A percentile compares a stretch with the other conserved stretches of the same genome.
Evolutionary conservation across 148 eudicot species (phyloP).

Genomic region (Mesembryanthemum crystallinum): DNA sequence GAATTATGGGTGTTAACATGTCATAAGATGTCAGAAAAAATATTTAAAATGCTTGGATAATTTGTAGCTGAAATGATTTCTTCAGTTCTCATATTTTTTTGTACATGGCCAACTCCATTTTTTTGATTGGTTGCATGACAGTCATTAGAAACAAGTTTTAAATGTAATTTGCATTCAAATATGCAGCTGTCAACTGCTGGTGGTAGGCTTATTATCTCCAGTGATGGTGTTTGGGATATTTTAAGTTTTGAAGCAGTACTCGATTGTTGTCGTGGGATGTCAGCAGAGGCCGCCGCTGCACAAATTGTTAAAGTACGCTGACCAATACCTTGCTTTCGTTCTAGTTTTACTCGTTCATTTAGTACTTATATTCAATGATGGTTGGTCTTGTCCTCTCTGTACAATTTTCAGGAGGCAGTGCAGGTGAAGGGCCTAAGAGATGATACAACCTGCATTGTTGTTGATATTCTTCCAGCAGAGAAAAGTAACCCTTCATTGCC

Average conservation of each 20-base stretch:
- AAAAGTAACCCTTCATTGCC: constrained; percentile 57
- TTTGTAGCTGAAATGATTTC: neutral
- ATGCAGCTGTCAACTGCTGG: constrained; percentile 81
- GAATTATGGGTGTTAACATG: neutral
- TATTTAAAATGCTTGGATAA: neutral
- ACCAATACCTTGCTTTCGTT: neutral
- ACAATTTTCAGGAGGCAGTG: constrained; percentile 73
- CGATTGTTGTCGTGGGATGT: constrained; percentile 81
- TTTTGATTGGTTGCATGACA: too few species aligned
- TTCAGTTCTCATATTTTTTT: neutral
- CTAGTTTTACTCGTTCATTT: neutral
- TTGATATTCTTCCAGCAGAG: constrained; percentile 67
- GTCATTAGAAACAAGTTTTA: too few species aligned
- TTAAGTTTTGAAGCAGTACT: constrained; percentile 76
- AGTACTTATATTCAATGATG: neutral
- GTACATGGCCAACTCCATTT: neutral
- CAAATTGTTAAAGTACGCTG: constrained; percentile 77
- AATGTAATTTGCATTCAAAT: constrained; percentile 3
- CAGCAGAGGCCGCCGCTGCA: constrained; percentile 84
- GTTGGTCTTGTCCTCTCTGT: constrained; percentile 5
- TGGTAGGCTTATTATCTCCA: constrained; percentile 79
- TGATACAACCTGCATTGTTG: constrained; percentile 95
- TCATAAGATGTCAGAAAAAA: neutral
- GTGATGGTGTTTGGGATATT: constrained; percentile 99
- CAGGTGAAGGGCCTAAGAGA: constrained; percentile 81